A percentile compares a stretch with the other conserved stretches of the same genome.
Conservation (phyloP, 805 yeast genomes). For the Kazachstania africana region DNA sequence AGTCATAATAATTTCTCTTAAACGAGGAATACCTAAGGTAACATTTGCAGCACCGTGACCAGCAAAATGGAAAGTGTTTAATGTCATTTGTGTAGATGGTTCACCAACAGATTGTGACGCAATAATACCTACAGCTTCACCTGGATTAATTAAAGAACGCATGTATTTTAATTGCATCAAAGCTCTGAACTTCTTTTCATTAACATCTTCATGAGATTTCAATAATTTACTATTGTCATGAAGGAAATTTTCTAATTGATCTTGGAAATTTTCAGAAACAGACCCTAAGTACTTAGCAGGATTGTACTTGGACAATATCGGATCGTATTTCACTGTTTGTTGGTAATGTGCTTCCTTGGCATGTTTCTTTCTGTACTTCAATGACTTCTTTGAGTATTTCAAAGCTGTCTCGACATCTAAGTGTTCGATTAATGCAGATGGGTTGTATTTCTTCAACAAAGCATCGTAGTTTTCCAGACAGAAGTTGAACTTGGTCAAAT, state of each 20-base stretch:
- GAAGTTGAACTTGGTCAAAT: slow-evolving; percentile 86
- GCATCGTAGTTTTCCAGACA: slow-evolving; percentile 87
- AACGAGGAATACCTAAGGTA: slow-evolving; percentile 98
- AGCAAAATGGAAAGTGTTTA: slow-evolving; percentile 94
- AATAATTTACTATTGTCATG: slow-evolving; percentile 44
- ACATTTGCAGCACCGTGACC: slow-evolving; percentile 99
- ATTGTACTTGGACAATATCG: slow-evolving; percentile 71
- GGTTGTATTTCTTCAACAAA: slow-evolving; percentile 74
- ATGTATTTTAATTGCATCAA: slow-evolving; percentile 97
- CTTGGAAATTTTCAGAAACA: slow-evolving; percentile 82
- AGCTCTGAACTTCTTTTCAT: slow-evolving; percentile 78
- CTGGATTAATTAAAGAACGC: slow-evolving; percentile 91
- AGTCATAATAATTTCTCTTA: slow-evolving; percentile 99
- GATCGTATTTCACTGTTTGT: slow-evolving; percentile 64
- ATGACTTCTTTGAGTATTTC: slow-evolving; percentile 68
- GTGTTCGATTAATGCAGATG: slow-evolving; percentile 56
- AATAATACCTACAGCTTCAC: slow-evolving; percentile 96
- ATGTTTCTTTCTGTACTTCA: slow-evolving; percentile 60
- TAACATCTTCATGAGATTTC: slow-evolving; percentile 37
- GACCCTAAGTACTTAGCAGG: slow-evolving; percentile 89
- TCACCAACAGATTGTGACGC: slow-evolving; percentile 98
- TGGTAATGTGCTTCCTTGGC: slow-evolving; percentile 49
- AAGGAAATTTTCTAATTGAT: slow-evolving; percentile 61
- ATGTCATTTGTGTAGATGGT: slow-evolving; percentile 98
- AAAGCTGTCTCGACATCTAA: slow-evolving; percentile 78